These are phyloP conservation scores for Cardamine occulta DNA, from an alignment of 345 rosid species.

Conservation along the genomic window DNA sequence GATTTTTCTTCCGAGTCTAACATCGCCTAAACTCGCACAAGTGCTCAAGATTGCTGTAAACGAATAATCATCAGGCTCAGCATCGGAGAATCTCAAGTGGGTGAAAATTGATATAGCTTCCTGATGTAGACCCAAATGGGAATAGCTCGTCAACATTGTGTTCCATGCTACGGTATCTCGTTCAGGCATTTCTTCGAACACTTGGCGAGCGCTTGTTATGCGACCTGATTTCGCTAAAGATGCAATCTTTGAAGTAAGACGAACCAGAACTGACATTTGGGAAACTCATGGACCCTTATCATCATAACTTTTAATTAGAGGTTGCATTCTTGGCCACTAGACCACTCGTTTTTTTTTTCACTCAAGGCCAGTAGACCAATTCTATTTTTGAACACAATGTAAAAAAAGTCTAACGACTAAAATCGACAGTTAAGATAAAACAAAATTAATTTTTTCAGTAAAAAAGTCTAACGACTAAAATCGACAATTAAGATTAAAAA, in stretches of 20 bases:
- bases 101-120: constrained; percentile 57
- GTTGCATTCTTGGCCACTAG: too few relatives aligned
- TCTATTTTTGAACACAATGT: too few relatives aligned
- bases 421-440: too few relatives aligned
- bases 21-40: constrained; percentile 53
- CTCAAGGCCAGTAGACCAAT: too few relatives aligned
- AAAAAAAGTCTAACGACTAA: too few relatives aligned
- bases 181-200: constrained; percentile 71
- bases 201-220: constrained; percentile 54
- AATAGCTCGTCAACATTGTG: constrained; percentile 69
- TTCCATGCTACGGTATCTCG: constrained; percentile 75
- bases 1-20: constrained; percentile 50
- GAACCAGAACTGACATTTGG: constrained; percentile 40
- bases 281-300: neutral
- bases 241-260: constrained; percentile 56
- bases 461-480: too few relatives aligned
- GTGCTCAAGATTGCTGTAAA: constrained; percentile 65
- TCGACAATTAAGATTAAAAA: too few relatives aligned
- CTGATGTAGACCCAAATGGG: constrained; percentile 60
- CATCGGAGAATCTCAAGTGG: constrained; percentile 48
- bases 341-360: too few relatives aligned
- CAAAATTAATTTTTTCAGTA: too few relatives aligned
- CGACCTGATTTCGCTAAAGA: constrained; percentile 51
- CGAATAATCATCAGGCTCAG: constrained; percentile 62
- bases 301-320: too few relatives aligned